Percentiles rank a stretch among this genome's conserved stretches.
phyloP scores from a whole-genome alignment of 2,329 filamentous ascomycete genomes.

The Trichoderma sp. region DNA sequence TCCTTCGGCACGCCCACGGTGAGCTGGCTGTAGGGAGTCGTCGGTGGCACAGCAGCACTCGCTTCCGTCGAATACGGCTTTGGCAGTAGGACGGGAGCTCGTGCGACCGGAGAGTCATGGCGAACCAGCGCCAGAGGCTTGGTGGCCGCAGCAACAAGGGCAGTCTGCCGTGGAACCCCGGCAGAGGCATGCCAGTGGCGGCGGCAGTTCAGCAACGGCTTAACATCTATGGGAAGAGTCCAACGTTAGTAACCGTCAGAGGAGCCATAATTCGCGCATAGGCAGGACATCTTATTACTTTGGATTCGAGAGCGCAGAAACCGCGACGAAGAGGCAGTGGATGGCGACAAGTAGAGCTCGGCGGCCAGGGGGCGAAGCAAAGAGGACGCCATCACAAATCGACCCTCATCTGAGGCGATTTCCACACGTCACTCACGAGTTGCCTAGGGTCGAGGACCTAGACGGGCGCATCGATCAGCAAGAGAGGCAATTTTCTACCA shows the following conservation, averaged over 20 bases:
- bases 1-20: slow-evolving; percentile 78
- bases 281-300: slow-evolving; percentile 20
- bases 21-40: slow-evolving; percentile 65
- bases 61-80: slow-evolving; percentile 39
- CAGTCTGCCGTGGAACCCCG: slow-evolving; percentile 28
- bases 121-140: slow-evolving; percentile 39
- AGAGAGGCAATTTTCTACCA: neutral
- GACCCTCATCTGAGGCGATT: slow-evolving; percentile 30
- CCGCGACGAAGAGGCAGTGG: slow-evolving; percentile 27
- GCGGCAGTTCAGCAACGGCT: slow-evolving; percentile 25
- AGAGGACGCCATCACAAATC: slow-evolving; percentile 34
- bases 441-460: neutral
- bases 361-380: slow-evolving; percentile 35
- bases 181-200: slow-evolving; percentile 41
- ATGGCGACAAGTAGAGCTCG: slow-evolving; percentile 30
- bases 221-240: slow-evolving; percentile 21
- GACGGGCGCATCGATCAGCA: neutral
- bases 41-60: slow-evolving; percentile 35
- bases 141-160: slow-evolving; percentile 28
- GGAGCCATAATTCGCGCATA: neutral
- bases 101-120: slow-evolving; percentile 36
- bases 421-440: neutral
- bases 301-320: slow-evolving; percentile 27
- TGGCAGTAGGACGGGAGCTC: slow-evolving; percentile 23
- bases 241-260: rapidly evolving